phyloP scores from a whole-genome alignment of 1,284 basidiomycete species.

The Cerioporus squamosus region DNA sequence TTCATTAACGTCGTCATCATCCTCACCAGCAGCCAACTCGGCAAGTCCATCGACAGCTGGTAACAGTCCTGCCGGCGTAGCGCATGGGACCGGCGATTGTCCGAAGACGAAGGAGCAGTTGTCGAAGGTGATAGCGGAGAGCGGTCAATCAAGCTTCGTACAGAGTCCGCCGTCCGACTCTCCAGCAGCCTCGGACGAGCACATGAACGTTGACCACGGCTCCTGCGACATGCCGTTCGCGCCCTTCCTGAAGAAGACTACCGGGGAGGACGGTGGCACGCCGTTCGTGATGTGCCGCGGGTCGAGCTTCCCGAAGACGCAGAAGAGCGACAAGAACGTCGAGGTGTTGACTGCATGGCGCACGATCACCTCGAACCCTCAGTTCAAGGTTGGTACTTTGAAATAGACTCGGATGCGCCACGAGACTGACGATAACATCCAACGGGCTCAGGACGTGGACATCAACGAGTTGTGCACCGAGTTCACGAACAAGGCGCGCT shows the following conservation, averaged over 20 bases:
- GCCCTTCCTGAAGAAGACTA: slow-evolving; percentile 30
- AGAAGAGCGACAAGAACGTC: slow-evolving; percentile 70
- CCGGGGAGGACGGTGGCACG: slow-evolving; percentile 35
- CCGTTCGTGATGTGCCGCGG: slow-evolving; percentile 65
- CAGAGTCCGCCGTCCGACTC: slow-evolving; percentile 22
- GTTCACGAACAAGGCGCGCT: slow-evolving; percentile 78
- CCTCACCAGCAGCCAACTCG: slow-evolving; percentile 36
- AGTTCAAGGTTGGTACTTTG: slow-evolving; percentile 56
- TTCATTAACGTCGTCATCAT: slow-evolving; percentile 33
- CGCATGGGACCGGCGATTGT: slow-evolving; percentile 39
- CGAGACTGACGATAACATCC: slow-evolving; percentile 8
- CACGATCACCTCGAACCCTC: slow-evolving; percentile 70
- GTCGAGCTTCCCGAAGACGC: slow-evolving; percentile 65
- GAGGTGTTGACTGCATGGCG: slow-evolving; percentile 79
- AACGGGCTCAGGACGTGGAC: slow-evolving; percentile 61
- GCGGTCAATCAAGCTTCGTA: slow-evolving; percentile 56
- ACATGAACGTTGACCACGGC: slow-evolving; percentile 12
- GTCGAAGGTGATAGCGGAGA: slow-evolving; percentile 47
- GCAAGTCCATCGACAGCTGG: slow-evolving; percentile 24
- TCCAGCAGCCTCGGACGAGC: background rate
- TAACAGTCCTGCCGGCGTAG: slow-evolving; percentile 9
- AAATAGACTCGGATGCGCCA: background rate
- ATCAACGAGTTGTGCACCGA: slow-evolving; percentile 77
- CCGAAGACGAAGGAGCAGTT: slow-evolving; percentile 65
- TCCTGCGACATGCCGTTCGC: slow-evolving; percentile 30